Percentiles rank a stretch among this genome's conserved stretches.
phyloP scores from a whole-genome alignment of 139 green algal genomes.

The Deuterostichococcus epilithicus region DNA sequence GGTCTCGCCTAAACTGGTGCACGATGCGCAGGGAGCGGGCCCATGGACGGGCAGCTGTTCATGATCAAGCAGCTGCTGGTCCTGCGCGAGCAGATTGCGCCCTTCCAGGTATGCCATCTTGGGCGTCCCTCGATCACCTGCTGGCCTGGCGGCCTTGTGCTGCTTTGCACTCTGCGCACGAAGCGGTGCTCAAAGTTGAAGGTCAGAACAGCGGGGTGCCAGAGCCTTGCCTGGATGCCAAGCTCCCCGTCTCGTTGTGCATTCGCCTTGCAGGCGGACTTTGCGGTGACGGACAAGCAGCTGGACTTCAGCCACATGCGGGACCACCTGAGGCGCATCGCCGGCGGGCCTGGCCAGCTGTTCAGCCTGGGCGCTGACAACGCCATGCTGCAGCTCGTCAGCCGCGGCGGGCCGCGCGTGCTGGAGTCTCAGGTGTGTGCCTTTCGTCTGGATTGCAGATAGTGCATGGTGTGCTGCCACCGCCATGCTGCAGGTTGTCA shows the following conservation, averaged over 20 bases:
- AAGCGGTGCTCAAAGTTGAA: too few species aligned
- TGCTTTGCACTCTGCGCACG: too few species aligned
- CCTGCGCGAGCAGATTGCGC: constrained; percentile 86
- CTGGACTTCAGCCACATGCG: constrained; percentile 92
- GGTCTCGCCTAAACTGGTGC: too few species aligned
- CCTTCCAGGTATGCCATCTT: constrained; percentile 4
- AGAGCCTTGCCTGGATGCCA: too few species aligned
- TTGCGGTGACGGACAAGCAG: constrained; percentile 74
- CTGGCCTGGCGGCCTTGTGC: too few species aligned
- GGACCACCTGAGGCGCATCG: constrained; percentile 77
- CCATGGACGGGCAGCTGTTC: constrained; percentile 88
- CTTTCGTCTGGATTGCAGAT: not conserved
- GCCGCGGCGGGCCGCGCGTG: constrained; percentile 61
- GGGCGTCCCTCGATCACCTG: not conserved
- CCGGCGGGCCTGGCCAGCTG: constrained; percentile 70
- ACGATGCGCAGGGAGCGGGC: constrained; percentile 8
- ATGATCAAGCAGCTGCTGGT: constrained; percentile 91
- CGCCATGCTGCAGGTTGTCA: too few species aligned
- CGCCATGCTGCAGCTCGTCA: constrained; percentile 78
- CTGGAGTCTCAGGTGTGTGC: constrained; percentile 61
- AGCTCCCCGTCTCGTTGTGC: too few species aligned
- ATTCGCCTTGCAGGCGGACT: constrained; percentile 92
- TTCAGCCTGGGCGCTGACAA: constrained; percentile 74
- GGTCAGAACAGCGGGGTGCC: too few species aligned
- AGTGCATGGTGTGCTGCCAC: not conserved